These are phyloP conservation scores for Gossypium stocksii DNA, from an alignment of 345 rosid genomes.

Conservation along the genomic window DNA sequence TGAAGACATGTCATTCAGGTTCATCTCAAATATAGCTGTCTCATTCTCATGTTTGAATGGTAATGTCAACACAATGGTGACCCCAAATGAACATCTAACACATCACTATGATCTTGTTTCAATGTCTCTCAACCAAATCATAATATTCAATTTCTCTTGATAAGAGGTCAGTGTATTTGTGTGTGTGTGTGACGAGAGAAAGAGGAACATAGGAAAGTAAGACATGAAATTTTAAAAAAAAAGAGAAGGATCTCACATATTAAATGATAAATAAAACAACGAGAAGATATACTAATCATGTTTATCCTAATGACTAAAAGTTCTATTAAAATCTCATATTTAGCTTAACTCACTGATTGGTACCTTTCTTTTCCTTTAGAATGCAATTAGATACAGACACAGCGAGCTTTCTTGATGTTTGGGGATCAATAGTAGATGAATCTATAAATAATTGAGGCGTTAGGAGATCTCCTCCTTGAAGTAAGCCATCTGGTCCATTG, in stretches of 20 bases:
- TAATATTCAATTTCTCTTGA: neutral
- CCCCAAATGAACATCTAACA: neutral
- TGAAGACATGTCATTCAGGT: constrained; percentile 7
- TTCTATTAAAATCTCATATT: neutral
- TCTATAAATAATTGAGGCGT: constrained; percentile 67
- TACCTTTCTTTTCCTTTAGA: constrained; percentile 66
- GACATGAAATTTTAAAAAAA: neutral
- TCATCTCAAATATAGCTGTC: neutral
- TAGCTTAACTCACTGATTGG: neutral
- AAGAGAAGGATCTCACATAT: neutral
- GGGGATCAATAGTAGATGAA: constrained; percentile 93
- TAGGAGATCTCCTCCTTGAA: constrained; percentile 48
- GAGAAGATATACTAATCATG: neutral
- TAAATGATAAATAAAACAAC: neutral
- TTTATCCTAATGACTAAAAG: neutral
- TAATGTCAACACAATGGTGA: neutral
- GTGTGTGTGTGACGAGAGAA: neutral
- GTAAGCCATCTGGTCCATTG: constrained; percentile 73
- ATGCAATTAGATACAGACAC: constrained; percentile 47
- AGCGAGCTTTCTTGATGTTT: constrained; percentile 69
- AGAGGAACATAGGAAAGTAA: neutral
- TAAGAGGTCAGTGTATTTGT: neutral
- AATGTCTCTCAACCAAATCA: constrained; percentile 1
- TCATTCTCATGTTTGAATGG: constrained; percentile 1
- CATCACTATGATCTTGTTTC: neutral